phyloP scores from a whole-genome alignment of 768 basidiomycete genomes.

The Gymnopilus dilepis region DNA sequence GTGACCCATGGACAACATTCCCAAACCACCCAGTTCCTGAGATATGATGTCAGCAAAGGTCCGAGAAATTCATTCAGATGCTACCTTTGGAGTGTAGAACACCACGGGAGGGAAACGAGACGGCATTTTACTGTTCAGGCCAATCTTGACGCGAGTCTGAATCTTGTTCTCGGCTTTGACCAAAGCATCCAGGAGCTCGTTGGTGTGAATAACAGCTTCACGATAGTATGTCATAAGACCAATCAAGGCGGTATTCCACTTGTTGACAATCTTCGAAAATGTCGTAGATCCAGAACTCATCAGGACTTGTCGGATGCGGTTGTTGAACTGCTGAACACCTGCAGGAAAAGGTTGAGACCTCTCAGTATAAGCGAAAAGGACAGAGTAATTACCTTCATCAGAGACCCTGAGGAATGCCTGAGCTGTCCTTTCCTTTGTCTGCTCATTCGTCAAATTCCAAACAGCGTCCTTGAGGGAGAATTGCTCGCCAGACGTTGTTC shows the following conservation, averaged over 20 bases:
- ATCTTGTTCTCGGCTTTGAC: slow-evolving; percentile 99
- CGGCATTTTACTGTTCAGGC: slow-evolving; percentile 99
- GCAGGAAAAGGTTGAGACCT: neutral
- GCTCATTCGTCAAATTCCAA: slow-evolving; percentile 97
- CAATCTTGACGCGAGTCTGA: slow-evolving; percentile 99
- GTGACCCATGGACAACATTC: slow-evolving; percentile 99
- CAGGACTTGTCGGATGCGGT: slow-evolving; percentile 92
- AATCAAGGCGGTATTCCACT: slow-evolving; percentile 96
- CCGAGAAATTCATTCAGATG: slow-evolving; percentile 10
- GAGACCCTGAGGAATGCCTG: slow-evolving; percentile 98
- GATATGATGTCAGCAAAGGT: slow-evolving; percentile 8
- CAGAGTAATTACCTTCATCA: slow-evolving; percentile 69
- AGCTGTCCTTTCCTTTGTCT: slow-evolving; percentile 96
- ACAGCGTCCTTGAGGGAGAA: slow-evolving; percentile 96
- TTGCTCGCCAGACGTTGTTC: slow-evolving; percentile 95
- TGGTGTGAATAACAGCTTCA: slow-evolving; percentile 96
- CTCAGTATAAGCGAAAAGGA: neutral
- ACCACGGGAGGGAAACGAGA: slow-evolving; percentile 97
- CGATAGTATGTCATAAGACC: slow-evolving; percentile 98
- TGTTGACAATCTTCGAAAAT: slow-evolving; percentile 98
- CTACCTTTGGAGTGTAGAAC: slow-evolving; percentile 92
- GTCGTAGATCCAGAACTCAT: slow-evolving; percentile 99
- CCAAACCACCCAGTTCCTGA: slow-evolving; percentile 93
- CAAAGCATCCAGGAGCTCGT: slow-evolving; percentile 92
- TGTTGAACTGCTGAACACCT: slow-evolving; percentile 97